Evolutionary conservation across 2,329 filamentous ascomycete species (phyloP).

Genomic region (Colletotrichum sidae): DNA sequence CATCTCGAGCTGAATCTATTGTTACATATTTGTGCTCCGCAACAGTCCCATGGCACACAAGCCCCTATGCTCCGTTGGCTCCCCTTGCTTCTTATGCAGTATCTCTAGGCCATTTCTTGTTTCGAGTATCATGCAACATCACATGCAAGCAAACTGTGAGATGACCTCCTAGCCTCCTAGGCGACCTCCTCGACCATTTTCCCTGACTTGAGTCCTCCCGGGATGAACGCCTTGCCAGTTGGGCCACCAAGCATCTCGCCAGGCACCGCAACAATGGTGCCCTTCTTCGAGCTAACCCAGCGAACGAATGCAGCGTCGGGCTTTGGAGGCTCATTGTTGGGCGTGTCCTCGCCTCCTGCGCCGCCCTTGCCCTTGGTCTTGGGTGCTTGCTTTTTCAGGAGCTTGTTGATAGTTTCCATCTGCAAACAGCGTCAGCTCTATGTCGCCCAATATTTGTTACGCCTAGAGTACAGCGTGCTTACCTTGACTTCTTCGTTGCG

Average conservation of each 20-base stretch:
- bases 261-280: conserved; percentile 73
- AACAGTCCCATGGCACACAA: no score
- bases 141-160: neutral
- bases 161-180: conserved; percentile 41
- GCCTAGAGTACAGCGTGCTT: conserved; percentile 36
- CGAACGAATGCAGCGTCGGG: conserved; percentile 73
- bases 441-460: neutral
- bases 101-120: neutral
- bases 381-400: conserved; percentile 86
- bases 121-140: no score
- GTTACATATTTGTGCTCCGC: no score
- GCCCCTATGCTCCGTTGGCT: no score
- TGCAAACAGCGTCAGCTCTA: conserved; percentile 46
- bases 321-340: conserved; percentile 59
- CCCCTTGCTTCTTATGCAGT: neutral
- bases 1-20: no score
- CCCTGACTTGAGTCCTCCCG: conserved; percentile 47
- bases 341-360: conserved; percentile 59
- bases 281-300: conserved; percentile 76
- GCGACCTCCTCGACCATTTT: conserved; percentile 69
- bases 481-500: conserved; percentile 74
- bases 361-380: conserved; percentile 72
- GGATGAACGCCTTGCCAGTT: conserved; percentile 68
- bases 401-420: conserved; percentile 93
- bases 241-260: conserved; percentile 75